Base-by-base conservation (phyloP, 352 stramenopile species). In the Pythium sp. region DNA sequence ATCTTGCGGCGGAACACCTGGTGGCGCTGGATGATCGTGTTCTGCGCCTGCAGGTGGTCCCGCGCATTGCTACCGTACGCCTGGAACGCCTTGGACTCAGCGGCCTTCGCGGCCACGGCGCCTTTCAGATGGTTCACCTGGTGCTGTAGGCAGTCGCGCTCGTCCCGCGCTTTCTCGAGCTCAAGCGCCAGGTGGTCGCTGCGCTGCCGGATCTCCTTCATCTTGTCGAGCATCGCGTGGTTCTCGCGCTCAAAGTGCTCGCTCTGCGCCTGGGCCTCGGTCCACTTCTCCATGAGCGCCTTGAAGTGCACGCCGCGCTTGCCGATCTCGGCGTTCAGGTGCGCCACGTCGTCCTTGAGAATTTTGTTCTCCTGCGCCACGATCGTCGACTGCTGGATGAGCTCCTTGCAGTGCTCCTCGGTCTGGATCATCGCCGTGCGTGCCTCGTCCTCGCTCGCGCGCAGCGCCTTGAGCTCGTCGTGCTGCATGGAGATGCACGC, bases 401-500 rank as follows among this genome's bases (percentile, higher is more conserved):
- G 55, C 22, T 87, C 80, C 58, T 87, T 84, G 22, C 63, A 64
- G 20, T 66, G 68, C 20, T 82, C 72, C 51, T 93, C 86, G 11
- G 74, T 75, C 34, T 84, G 65, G 24, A 79, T 64, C 0, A 82
- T 64, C 2, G 82, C 70, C 38, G 79, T 68, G 2, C 75, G 72
- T 2, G 79, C 69, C 58, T 90, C 78, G 24, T 69, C 60, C 28
- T 77, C 72, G 20, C 62, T 75, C 0, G 80, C 68, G 14, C 79
- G 81, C 26, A 93, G 68, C 18, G 78, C 77, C 51, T 79, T 74
- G 22, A 91, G 64, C 69, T 93, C 85, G 59, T 93, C 85, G 55
- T 91, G 78, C 64, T 90, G 81, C 86, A 92, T 93, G 24, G 86
- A 90, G 47, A 91, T 80, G 34, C 78, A 88, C 0, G 86, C 86